Conservation (phyloP, 352 stramenopile species). For the Pythium aquatile region DNA sequence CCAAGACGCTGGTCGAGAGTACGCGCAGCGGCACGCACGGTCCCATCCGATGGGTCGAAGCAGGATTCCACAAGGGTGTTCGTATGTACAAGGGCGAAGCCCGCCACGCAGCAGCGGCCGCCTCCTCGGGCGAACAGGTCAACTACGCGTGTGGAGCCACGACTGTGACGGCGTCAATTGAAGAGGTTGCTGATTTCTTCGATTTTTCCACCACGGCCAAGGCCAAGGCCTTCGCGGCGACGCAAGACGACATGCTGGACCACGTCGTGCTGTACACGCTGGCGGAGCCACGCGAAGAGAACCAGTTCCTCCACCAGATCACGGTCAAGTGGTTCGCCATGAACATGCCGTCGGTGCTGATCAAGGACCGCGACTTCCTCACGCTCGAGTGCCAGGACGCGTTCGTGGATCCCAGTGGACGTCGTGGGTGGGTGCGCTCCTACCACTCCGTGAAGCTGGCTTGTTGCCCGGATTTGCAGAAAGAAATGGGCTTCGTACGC, state of each 20-base stretch:
- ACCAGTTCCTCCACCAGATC: constrained; percentile 54
- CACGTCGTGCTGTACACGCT: constrained; percentile 62
- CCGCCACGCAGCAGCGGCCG: constrained; percentile 31
- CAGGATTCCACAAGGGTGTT: constrained; percentile 49
- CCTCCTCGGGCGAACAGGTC: constrained; percentile 37
- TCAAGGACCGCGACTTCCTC: constrained; percentile 71
- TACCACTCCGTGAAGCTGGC: constrained; percentile 69
- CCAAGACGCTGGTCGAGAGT: constrained; percentile 56
- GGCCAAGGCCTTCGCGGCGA: constrained; percentile 39
- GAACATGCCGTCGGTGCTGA: constrained; percentile 53
- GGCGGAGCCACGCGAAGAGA: constrained; percentile 31
- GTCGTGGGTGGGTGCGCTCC: constrained; percentile 64
- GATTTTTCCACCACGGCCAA: constrained; percentile 56
- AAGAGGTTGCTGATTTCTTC: constrained; percentile 69
- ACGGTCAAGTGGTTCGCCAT: constrained; percentile 65
- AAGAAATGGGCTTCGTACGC: constrained; percentile 47
- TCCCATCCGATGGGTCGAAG: constrained; percentile 56
- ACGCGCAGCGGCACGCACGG: constrained; percentile 51
- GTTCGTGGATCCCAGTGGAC: constrained; percentile 60
- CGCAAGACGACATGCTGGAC: constrained; percentile 51
- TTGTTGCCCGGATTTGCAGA: constrained; percentile 55
- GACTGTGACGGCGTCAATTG: constrained; percentile 54
- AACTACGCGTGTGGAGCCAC: constrained; percentile 62
- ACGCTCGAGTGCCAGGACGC: constrained; percentile 76
- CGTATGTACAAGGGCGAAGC: constrained; percentile 71